A percentile compares a stretch with the other conserved stretches of the same genome.
These are phyloP conservation scores for Diplodia seriata DNA, from an alignment of 2,329 filamentous ascomycete species.

Conservation along the genomic window DNA sequence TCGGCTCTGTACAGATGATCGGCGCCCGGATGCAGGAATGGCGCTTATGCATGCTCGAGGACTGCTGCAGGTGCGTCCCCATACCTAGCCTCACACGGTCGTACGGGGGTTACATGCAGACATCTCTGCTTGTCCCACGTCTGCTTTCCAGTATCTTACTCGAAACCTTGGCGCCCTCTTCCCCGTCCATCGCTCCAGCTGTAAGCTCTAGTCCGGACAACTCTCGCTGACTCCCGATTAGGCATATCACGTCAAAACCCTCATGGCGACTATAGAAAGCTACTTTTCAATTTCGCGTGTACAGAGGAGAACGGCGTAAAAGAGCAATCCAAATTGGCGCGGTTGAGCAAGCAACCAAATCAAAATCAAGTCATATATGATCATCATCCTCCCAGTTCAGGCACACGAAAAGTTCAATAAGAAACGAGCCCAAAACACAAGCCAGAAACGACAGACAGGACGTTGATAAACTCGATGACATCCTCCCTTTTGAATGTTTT, in stretches of 20 bases:
- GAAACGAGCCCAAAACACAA: not conserved
- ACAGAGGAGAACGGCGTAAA: not conserved
- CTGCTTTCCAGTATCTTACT: not conserved
- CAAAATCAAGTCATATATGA: not conserved
- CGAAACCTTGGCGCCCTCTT: too few relatives aligned
- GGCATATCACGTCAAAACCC: not conserved
- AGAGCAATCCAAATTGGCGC: not conserved
- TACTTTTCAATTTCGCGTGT: not conserved
- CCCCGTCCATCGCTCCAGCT: not conserved
- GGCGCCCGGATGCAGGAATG: not conserved
- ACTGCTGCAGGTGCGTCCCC: slow-evolving; percentile 12
- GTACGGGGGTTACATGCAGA: not conserved
- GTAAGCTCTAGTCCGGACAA: not conserved
- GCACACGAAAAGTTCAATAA: not conserved
- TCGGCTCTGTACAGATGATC: not conserved
- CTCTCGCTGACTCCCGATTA: not conserved
- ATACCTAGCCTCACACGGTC: not conserved
- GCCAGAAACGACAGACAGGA: not conserved
- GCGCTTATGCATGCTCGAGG: not conserved
- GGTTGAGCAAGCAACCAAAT: not conserved
- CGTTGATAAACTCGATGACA: not conserved
- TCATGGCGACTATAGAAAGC: not conserved
- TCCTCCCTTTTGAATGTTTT: not conserved
- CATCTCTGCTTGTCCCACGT: not conserved
- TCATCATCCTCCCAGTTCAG: not conserved